Conservation (phyloP, 805 yeast species). For the Cyberlindnera veronae region DNA sequence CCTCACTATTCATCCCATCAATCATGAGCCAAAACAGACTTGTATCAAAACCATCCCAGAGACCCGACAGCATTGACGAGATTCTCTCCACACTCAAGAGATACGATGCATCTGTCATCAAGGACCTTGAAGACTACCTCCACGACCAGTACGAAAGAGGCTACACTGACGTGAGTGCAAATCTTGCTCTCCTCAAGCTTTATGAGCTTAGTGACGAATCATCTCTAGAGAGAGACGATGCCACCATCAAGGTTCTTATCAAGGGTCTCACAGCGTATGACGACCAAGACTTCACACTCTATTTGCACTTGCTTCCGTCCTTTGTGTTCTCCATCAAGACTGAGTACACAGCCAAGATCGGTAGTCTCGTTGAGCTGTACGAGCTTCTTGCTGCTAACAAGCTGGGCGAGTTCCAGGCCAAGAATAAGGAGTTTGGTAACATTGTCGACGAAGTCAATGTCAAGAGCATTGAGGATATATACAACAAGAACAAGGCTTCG, state of each 20-base stretch:
- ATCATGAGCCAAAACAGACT: conserved; percentile 32
- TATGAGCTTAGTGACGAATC: conserved; percentile 36
- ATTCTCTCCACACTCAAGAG: conserved; percentile 41
- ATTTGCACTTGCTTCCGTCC: conserved; percentile 43
- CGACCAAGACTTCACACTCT: conserved; percentile 40
- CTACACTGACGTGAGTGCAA: conserved; percentile 40
- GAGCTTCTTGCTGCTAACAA: conserved; percentile 25
- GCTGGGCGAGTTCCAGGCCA: conserved; percentile 18
- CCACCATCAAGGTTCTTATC: conserved; percentile 36
- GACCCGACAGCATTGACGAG: conserved; percentile 39
- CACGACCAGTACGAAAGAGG: conserved; percentile 35
- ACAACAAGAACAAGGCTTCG: conserved; percentile 21
- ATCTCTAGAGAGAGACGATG: conserved; percentile 35
- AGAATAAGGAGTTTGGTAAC: conserved; percentile 21
- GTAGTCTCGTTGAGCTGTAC: conserved; percentile 22
- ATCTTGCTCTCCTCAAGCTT: conserved; percentile 44
- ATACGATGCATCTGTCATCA: conserved; percentile 41
- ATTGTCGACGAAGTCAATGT: conserved; percentile 19
- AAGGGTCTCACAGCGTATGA: conserved; percentile 40
- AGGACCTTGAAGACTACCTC: conserved; percentile 43
- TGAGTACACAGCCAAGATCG: conserved; percentile 25
- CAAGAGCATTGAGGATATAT: conserved; percentile 18
- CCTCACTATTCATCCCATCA: background rate
- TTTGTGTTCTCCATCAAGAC: conserved; percentile 29
- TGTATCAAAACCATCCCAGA: conserved; percentile 30